These are phyloP conservation scores for Hypsizygus marmoreus DNA, from an alignment of 768 basidiomycete genomes.

Conservation along the genomic window DNA sequence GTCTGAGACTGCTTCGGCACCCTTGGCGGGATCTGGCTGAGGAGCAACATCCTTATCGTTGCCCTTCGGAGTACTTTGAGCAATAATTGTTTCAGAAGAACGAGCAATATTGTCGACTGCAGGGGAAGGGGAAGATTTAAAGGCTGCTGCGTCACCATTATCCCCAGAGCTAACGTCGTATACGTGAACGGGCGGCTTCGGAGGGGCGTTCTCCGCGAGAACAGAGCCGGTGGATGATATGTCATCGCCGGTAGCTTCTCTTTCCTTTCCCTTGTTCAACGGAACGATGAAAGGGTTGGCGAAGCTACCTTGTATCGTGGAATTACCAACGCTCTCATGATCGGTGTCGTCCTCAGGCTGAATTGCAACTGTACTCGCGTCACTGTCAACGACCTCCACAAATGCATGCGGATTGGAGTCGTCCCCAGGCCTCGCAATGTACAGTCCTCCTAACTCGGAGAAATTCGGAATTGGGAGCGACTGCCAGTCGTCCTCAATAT, in stretches of 20 bases:
- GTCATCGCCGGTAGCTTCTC: constrained; percentile 34
- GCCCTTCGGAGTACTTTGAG: constrained; percentile 41
- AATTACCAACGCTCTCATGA: constrained; percentile 31
- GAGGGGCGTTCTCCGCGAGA: constrained; percentile 43
- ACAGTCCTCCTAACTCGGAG: constrained; percentile 38
- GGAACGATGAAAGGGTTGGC: constrained; percentile 16
- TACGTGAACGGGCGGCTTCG: constrained; percentile 67
- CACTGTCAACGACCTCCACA: constrained; percentile 55
- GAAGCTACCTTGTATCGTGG: constrained; percentile 28
- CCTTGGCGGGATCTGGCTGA: neutral
- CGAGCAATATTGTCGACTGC: neutral
- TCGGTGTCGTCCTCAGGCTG: constrained; percentile 24
- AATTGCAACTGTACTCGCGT: constrained; percentile 28
- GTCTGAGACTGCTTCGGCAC: neutral
- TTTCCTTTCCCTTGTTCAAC: constrained; percentile 54
- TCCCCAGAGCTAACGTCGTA: constrained; percentile 35
- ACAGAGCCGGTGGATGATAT: constrained; percentile 41
- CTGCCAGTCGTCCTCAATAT: constrained; percentile 70
- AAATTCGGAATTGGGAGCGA: constrained; percentile 44
- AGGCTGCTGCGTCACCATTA: constrained; percentile 3
- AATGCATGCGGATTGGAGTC: constrained; percentile 58
- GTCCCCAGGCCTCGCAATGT: constrained; percentile 28
- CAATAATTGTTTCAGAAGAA: constrained; percentile 13
- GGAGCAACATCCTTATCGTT: constrained; percentile 15
- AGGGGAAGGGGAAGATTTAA: constrained; percentile 8